Base-by-base conservation (phyloP, 2,329 filamentous ascomycete genomes). In the Fusarium cicatricum region DNA sequence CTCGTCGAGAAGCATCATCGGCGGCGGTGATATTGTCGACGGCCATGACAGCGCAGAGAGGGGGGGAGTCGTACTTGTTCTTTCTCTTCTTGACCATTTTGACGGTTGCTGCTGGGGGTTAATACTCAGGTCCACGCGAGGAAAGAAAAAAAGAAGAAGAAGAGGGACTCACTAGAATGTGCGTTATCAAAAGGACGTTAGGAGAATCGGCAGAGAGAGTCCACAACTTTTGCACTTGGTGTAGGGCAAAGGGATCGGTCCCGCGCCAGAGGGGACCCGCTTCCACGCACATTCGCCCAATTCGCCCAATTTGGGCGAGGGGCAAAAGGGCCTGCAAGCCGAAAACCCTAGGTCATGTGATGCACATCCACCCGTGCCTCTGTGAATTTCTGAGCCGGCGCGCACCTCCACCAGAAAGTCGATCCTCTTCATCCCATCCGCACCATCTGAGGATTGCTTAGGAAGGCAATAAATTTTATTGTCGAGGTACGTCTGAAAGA, bases 81-180 rank as follows among this genome's bases (percentile, higher is more conserved):
- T 86, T 85, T 84, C 85, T 85, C 84, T 88, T 88, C 84, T 88
- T 88, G 76, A 87, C 85, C 85, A 88, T 88, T 71, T 79, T 88
- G 79, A 73, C 84, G 80, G 81, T 84, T 75, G 82, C 79, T 82
- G 67, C 52, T 64, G 61, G 51, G 73, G 60, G 54, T 69, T 68
- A 71, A 68, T 64, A 70, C 60, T 75, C 72, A 74, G 68, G 69
- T 63, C 70, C 67, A 70, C 65, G 69, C 61, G 46, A 64, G 46
- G 52, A 62, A 66, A 50, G 55, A 58, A 62, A 58, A 44, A 53
- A 56, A 62, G 46, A 58, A 60, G 42, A 62, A 68, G 53, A 47
- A 48, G 60, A 49, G 54, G 23, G 56, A 71, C 70, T 60, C 67
- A 71, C 72, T 72, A 55, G 66, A 67, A 68, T 68, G 64, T 71